Base-by-base conservation (phyloP, 1,284 basidiomycete genomes). In the Malassezia restricta region DNA sequence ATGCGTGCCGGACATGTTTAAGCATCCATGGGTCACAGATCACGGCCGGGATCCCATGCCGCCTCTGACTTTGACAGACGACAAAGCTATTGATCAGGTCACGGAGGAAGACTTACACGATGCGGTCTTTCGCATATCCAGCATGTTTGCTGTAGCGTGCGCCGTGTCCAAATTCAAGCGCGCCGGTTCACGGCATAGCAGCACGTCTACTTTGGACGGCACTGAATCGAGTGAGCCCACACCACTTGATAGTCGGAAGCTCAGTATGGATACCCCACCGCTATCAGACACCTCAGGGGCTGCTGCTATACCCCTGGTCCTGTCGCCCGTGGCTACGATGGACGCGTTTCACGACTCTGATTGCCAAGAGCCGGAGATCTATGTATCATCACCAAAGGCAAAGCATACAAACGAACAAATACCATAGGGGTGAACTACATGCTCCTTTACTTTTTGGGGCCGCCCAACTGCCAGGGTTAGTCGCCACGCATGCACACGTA, bases 121-220 rank as follows among this genome's bases (percentile, higher is more conserved):
- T 28, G 66, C 68, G 44, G 69, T 73, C 37, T 62, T 61, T 54
- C 60, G 61, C 43, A 70, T 68, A 39, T 59, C 61, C 37, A 69
- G 69, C 48, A 60, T 73, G 44, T 73, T 73, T 32, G 64, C 68
- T 4, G 61, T 71, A 33, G 70, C 68, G 6, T 59, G 65, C 39
- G 70, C 70, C n/a, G 61, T 73, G 7, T 63, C 62, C 11, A 62
- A 64, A 24, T 71, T 73, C 62, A 71, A 70, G 51, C 40, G 57
- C 11, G 44, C 44, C 20, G 33, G 35, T n/a, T 47, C 44, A 9
- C 44, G 44, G 29, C 32, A 20, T 20, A 39, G 29, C 27, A 45
- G 32, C 29, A 17, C 17, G 4, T 31, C 40, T 5, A 42, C 28
- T 29, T 42, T 29, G 28, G 20, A 24, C 11, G 17, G 14, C 8